A percentile compares a stretch with the other conserved stretches of the same genome.
phyloP scores from a whole-genome alignment of 1,139 yeast genomes.

The Hemisphaericaspora lyxosophila region DNA sequence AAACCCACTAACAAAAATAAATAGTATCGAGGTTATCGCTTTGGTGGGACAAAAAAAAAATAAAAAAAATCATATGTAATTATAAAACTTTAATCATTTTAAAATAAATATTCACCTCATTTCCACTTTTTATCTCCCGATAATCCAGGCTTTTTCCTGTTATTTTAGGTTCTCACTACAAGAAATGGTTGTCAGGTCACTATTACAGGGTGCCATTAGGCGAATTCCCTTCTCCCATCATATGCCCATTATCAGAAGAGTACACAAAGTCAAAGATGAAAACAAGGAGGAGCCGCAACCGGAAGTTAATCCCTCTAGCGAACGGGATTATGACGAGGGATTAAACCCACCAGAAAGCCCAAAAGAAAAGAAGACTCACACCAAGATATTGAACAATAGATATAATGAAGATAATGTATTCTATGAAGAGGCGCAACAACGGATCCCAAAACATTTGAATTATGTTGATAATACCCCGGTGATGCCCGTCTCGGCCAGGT shows the following conservation, averaged over 20 bases:
- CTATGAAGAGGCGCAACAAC: slow-evolving; percentile 7
- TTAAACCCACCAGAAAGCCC: slow-evolving; percentile 12
- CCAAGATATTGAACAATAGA: slow-evolving; percentile 11
- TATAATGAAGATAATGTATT: slow-evolving; percentile 8
- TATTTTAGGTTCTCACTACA: background rate
- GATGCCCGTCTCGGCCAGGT: slow-evolving; percentile 12
- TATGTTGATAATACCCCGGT: slow-evolving; percentile 11
- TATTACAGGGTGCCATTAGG: slow-evolving; percentile 10
- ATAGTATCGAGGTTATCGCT: too few relatives aligned
- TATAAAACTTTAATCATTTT: background rate
- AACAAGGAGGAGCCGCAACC: background rate
- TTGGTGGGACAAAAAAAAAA: too few relatives aligned
- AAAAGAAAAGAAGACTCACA: slow-evolving; percentile 15
- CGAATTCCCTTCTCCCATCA: slow-evolving; percentile 10
- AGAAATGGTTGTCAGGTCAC: slow-evolving; percentile 13
- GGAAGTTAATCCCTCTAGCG: background rate
- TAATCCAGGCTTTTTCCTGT: background rate
- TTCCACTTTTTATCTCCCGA: background rate
- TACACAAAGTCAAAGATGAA: background rate
- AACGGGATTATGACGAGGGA: slow-evolving; percentile 5
- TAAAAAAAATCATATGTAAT: background rate
- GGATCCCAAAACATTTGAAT: slow-evolving; percentile 5
- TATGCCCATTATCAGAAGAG: slow-evolving; percentile 6
- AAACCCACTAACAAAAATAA: too few relatives aligned
- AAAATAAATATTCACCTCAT: background rate